Evolutionary conservation across 2,329 filamentous ascomycete genomes (phyloP).

Genomic region (Parafenestella ontariensis): DNA sequence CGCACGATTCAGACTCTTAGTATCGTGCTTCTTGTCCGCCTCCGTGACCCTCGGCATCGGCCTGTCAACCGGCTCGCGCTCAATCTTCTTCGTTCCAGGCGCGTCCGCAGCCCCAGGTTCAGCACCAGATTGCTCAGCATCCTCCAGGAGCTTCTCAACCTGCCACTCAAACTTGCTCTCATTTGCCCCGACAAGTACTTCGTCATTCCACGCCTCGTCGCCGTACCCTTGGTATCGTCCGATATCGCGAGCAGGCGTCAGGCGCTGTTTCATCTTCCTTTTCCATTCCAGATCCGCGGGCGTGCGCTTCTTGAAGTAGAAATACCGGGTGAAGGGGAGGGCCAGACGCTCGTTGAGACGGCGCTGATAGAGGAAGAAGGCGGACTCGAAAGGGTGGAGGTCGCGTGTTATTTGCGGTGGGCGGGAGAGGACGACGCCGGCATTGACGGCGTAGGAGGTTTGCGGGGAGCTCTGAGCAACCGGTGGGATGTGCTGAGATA

Average conservation of each 20-base stretch:
- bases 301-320: constrained; percentile 94
- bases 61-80: constrained; percentile 72
- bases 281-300: constrained; percentile 88
- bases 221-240: constrained; percentile 80
- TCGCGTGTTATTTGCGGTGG: constrained; percentile 85
- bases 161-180: constrained; percentile 70
- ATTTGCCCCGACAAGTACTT: constrained; percentile 76
- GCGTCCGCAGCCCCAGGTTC: constrained; percentile 48
- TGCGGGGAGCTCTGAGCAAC: constrained; percentile 49
- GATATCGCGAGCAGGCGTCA: constrained; percentile 81
- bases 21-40: constrained; percentile 78
- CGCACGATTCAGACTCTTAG: constrained; percentile 77
- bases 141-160: constrained; percentile 73
- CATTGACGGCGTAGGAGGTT: constrained; percentile 55
- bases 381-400: constrained; percentile 85
- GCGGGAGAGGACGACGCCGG: constrained; percentile 84
- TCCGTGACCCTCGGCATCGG: constrained; percentile 76
- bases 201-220: constrained; percentile 86
- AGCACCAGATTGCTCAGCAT: constrained; percentile 68
- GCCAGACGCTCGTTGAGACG: constrained; percentile 92
- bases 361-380: constrained; percentile 97
- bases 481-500: constrained; percentile 41
- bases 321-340: constrained; percentile 85
- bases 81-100: constrained; percentile 39
- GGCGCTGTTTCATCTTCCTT: constrained; percentile 78